phyloP scores from a whole-genome alignment of 176 grass and related monocot genomes.

The Olyra latifolia region DNA sequence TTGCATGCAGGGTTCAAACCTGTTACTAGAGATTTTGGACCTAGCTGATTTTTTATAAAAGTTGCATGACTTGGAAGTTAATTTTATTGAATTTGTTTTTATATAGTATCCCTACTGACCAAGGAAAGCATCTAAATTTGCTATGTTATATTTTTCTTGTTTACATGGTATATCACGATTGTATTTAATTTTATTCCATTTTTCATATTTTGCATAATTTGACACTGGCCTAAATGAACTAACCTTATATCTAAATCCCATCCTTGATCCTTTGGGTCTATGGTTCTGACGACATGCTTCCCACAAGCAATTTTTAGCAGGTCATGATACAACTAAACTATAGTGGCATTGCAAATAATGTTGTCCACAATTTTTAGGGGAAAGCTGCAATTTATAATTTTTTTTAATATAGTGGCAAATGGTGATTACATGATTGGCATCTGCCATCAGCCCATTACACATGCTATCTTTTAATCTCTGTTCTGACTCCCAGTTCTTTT shows the following conservation, averaged over 20 bases:
- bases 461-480: neutral
- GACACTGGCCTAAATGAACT: neutral
- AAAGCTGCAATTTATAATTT: neutral
- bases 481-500: conserved; percentile 10
- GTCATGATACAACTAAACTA: neutral
- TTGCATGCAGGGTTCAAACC: conserved; percentile 6
- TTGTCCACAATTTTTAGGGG: neutral
- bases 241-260: neutral
- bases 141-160: neutral
- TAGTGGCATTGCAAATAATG: neutral
- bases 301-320: neutral
- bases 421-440: conserved; percentile 2
- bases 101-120: neutral
- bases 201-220: conserved; percentile 13
- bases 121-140: neutral
- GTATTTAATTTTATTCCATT: neutral
- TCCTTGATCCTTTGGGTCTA: conserved; percentile 10
- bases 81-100: neutral
- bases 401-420: conserved; percentile 4
- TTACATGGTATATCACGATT: neutral
- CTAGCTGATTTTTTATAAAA: neutral
- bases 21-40: neutral
- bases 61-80: neutral
- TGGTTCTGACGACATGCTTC: neutral
- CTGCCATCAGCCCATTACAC: neutral